Conservation (phyloP, 495 filamentous ascomycete species). For the Trichoderma virens region DNA sequence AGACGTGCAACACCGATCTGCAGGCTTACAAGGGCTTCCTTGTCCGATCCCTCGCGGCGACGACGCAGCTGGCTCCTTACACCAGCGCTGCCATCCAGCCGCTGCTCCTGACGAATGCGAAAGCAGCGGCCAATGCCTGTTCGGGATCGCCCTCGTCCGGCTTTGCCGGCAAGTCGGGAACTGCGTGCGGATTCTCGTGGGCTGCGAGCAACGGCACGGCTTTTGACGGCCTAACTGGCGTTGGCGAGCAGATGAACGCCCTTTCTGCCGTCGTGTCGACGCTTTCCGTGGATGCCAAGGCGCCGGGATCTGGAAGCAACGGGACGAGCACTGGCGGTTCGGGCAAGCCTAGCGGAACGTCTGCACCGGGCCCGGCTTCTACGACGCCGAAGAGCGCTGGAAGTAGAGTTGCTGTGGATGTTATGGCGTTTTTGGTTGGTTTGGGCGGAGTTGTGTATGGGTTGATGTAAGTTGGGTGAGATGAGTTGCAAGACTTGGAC, state of each 20-base stretch:
- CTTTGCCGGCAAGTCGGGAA: background rate
- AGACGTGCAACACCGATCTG: conserved; percentile 63
- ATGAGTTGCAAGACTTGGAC: too few species aligned
- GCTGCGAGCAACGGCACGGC: background rate
- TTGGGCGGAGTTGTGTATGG: background rate
- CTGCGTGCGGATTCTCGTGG: background rate
- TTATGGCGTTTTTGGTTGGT: background rate
- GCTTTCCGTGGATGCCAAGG: background rate
- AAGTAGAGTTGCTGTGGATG: background rate
- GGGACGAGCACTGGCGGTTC: background rate
- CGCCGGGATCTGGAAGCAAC: background rate
- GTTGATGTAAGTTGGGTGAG: background rate
- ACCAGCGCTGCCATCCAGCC: conserved; percentile 49
- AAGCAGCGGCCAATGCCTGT: conserved; percentile 43
- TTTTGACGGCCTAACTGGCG: background rate
- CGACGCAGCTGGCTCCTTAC: conserved; percentile 58
- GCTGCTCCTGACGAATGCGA: conserved; percentile 46
- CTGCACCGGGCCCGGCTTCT: background rate
- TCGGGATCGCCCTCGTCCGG: background rate
- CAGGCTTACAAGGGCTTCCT: conserved; percentile 70
- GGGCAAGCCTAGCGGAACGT: background rate
- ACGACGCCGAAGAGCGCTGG: background rate
- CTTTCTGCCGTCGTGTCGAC: background rate
- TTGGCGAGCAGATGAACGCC: conserved; percentile 6
- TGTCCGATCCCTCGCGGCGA: conserved; percentile 60